Evolutionary conservation across 1,284 basidiomycete species (phyloP).

Genomic region (Malassezia globosa): DNA sequence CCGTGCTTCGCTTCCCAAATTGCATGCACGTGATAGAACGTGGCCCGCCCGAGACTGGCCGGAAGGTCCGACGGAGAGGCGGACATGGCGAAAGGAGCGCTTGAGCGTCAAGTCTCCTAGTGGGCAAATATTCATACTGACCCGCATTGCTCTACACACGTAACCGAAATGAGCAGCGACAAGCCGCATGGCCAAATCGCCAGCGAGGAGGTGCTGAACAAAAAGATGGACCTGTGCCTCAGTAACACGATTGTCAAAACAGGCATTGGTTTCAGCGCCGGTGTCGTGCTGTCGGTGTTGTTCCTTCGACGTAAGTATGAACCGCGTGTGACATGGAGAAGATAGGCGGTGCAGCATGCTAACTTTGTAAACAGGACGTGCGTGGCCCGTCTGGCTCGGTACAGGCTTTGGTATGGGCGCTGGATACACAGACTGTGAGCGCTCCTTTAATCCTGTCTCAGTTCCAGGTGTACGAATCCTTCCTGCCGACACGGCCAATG

Average conservation of each 20-base stretch:
- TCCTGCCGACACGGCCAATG: constrained; percentile 40
- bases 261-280: constrained; percentile 84
- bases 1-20: no score
- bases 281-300: constrained; percentile 84
- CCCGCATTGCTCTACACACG: not conserved
- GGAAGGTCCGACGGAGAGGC: not conserved
- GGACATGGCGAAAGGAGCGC: no score
- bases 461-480: constrained; percentile 75
- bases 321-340: not conserved
- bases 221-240: constrained; percentile 44
- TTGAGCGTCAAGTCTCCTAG: no score
- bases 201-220: constrained; percentile 17
- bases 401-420: constrained; percentile 74
- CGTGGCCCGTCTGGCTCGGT: constrained; percentile 85
- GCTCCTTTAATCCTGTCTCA: constrained; percentile 85
- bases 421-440: constrained; percentile 90
- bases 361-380: constrained; percentile 63
- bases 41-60: not conserved
- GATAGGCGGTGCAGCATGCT: no score
- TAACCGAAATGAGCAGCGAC: constrained; percentile 13
- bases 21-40: constrained; percentile 3
- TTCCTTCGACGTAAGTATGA: constrained; percentile 76
- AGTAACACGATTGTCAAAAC: constrained; percentile 55
- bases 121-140: no score
- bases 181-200: constrained; percentile 6